Base-by-base conservation (phyloP, 345 rosid species). In the Acer campestre region DNA sequence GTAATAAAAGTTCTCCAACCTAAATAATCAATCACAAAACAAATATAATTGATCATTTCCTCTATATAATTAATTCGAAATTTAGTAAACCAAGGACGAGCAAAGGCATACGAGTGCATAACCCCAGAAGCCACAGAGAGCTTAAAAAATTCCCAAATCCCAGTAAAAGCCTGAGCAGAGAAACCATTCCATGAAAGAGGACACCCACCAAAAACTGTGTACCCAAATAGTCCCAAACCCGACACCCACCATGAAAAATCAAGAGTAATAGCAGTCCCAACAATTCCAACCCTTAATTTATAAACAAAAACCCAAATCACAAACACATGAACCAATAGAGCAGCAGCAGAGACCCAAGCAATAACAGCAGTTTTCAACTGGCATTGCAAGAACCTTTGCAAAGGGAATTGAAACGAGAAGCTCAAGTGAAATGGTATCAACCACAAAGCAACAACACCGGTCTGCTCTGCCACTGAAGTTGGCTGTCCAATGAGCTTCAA, bases 221-320 rank as follows among this genome's bases (percentile, higher is more conserved):
- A 88, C 23, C 58, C 42, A 42, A 85, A 78, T 70, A 86, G 68
- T 38, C 89, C 89, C 42, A 90, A 73, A 66, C 83, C 89, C 2
- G 88, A 74, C 17, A 90, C 72, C 92, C 90, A 90, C 90, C 89
- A 87, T 16, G 92, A 88, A 67, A 90, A 82, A 80, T 82, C 91
- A 22, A 90, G 84, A 55, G 88, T 84, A 8, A 90, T 46, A 10
- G 86, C 87, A 10, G 86, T 80, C 56, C 90, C 90, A 42, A 87
- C 76, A 23, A 88, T 78, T 56, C 90, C 89, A 77, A 87, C 85
- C 72, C 78, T 68, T 78, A 90, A 66, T 53, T 79, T 83, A 46
- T 86, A 80, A 69, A 88, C 90, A 48, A 87, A 86, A 74, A 84
- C 72, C 91, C 90, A 90, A 71, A 81, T 86, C 62, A 84, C 55